These are phyloP conservation scores for Neopestalotiopsis sp. DNA, from an alignment of 2,329 filamentous ascomycete genomes.

Conservation along the genomic window DNA sequence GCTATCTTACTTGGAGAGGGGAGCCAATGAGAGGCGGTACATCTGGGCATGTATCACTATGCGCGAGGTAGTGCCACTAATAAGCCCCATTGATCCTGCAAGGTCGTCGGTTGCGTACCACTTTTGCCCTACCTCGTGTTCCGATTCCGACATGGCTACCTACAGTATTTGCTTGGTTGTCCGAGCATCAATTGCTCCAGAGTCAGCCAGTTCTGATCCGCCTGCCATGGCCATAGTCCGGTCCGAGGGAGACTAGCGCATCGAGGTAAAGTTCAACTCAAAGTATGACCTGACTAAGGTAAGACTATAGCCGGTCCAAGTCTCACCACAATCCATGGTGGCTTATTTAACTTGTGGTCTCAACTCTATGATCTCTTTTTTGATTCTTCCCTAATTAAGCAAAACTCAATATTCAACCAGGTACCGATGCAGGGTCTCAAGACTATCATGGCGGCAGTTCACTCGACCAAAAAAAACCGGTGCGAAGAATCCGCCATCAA, in stretches of 20 bases:
- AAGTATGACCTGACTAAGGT: neutral
- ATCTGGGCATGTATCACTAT: neutral
- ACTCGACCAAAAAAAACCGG: neutral
- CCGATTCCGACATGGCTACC: neutral
- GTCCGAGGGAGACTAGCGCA: neutral
- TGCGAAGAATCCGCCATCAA: neutral
- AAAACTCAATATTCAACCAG: neutral
- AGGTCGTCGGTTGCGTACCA: slow-evolving; percentile 1
- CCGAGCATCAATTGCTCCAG: neutral
- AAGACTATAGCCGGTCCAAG: neutral
- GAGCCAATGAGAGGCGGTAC: neutral
- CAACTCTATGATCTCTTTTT: neutral
- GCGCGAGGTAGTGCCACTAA: neutral
- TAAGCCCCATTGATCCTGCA: neutral
- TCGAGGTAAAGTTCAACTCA: neutral
- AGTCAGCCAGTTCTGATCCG: neutral
- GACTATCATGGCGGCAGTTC: neutral
- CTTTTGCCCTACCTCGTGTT: neutral
- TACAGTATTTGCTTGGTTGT: neutral
- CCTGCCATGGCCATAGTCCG: neutral
- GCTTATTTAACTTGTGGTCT: neutral
- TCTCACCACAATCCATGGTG: neutral
- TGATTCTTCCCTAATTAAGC: neutral
- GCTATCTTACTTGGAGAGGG: neutral
- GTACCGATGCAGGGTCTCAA: neutral